These are phyloP conservation scores for Chrysoporthe puriensis DNA, from an alignment of 2,329 filamentous ascomycete genomes.

Conservation along the genomic window DNA sequence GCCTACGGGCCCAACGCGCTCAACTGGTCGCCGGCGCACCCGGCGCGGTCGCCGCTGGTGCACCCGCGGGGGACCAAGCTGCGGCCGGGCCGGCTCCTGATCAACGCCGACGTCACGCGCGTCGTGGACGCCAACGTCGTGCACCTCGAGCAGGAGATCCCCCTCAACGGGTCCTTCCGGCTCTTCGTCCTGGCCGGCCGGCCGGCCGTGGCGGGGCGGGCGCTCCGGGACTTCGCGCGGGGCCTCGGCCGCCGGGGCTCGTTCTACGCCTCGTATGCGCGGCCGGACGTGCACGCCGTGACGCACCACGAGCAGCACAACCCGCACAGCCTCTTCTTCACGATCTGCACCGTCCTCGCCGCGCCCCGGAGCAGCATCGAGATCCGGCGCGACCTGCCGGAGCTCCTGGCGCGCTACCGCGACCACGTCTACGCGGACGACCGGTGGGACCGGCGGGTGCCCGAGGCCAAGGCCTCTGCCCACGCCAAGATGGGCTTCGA, in stretches of 20 bases:
- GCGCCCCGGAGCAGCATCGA: conserved; percentile 70
- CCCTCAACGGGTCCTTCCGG: conserved; percentile 84
- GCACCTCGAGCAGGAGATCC: conserved; percentile 87
- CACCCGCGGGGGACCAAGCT: conserved; percentile 68
- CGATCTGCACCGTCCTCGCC: conserved; percentile 76
- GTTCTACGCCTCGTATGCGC: conserved; percentile 71
- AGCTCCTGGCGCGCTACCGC: conserved; percentile 72
- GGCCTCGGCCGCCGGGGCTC: conserved; percentile 68
- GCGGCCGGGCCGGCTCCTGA: conserved; percentile 74
- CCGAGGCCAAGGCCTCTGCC: conserved; percentile 71
- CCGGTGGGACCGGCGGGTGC: conserved; percentile 70
- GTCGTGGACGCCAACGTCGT: conserved; percentile 89
- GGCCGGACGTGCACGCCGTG: conserved; percentile 63
- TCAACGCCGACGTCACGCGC: conserved; percentile 79
- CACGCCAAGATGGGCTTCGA: conserved; percentile 87
- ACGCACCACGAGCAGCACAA: conserved; percentile 81
- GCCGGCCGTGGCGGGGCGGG: conserved; percentile 59
- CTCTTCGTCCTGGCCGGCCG: conserved; percentile 84
- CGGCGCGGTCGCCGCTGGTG: conserved; percentile 71
- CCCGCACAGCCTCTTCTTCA: conserved; percentile 83
- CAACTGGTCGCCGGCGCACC: conserved; percentile 80
- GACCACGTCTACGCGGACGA: conserved; percentile 89
- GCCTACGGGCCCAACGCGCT: conserved; percentile 80
- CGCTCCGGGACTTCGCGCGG: conserved; percentile 71
- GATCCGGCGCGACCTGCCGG: conserved; percentile 71